These are phyloP conservation scores for Acrodontium crateriforme DNA, from an alignment of 2,329 filamentous ascomycete genomes.

Conservation along the genomic window DNA sequence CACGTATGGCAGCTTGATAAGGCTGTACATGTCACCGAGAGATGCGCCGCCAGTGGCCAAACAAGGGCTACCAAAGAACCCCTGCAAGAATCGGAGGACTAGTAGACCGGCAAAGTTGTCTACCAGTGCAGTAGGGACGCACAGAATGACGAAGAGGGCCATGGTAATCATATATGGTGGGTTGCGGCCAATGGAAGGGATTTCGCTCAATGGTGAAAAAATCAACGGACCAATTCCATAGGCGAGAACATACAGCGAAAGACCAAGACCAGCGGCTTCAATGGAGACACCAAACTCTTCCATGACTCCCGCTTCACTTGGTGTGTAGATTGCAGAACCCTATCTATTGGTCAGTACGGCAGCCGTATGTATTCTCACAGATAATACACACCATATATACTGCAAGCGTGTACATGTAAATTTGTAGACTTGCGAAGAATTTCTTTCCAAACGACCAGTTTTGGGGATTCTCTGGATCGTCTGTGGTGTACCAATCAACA, in stretches of 20 bases:
- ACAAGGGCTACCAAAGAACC: constrained; percentile 53
- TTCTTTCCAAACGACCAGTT: constrained; percentile 20
- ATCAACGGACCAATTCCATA: constrained; percentile 50
- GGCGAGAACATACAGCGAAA: constrained; percentile 50
- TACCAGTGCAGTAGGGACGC: constrained; percentile 49
- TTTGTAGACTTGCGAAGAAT: constrained; percentile 23
- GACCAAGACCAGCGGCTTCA: constrained; percentile 41
- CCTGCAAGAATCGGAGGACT: constrained; percentile 48
- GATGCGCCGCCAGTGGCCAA: constrained; percentile 43
- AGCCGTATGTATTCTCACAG: no score
- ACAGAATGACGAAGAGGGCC: constrained; percentile 53
- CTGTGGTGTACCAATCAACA: constrained; percentile 33
- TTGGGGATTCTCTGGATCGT: constrained; percentile 19
- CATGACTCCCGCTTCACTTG: constrained; percentile 34
- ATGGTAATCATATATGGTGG: constrained; percentile 55
- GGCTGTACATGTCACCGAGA: constrained; percentile 41
- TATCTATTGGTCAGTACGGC: no score
- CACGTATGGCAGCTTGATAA: constrained; percentile 31
- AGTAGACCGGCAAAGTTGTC: constrained; percentile 46
- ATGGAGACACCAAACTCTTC: constrained; percentile 38
- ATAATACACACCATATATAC: no score
- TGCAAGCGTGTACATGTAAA: constrained; percentile 44
- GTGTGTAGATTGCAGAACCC: constrained; percentile 38
- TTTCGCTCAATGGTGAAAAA: constrained; percentile 53
- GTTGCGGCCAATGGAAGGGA: constrained; percentile 53